Conservation (phyloP, 306 rosid species). For the Heteromeles arbutifolia region DNA sequence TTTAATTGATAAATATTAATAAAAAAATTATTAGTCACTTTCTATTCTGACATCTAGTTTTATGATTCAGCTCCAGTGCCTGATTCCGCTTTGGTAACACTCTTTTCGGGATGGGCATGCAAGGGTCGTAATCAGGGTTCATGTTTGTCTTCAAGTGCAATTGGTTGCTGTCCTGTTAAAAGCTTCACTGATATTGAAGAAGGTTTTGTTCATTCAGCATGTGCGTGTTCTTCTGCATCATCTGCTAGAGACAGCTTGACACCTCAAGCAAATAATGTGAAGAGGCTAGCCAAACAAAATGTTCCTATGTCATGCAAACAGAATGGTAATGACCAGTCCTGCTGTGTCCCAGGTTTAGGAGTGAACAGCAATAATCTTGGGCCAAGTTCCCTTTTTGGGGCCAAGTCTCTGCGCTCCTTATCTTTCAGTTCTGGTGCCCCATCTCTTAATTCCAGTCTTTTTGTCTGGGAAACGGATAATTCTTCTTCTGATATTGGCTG, state of each 20-base stretch:
- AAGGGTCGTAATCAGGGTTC: slow-evolving; percentile 86
- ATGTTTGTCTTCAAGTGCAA: slow-evolving; percentile 69
- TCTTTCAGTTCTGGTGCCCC: slow-evolving; percentile 83
- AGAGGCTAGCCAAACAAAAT: slow-evolving; percentile 56
- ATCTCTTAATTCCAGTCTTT: slow-evolving; percentile 90
- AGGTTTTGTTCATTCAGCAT: slow-evolving; percentile 37
- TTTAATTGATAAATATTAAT: not conserved
- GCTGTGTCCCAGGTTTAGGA: slow-evolving; percentile 93
- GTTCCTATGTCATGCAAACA: slow-evolving; percentile 32
- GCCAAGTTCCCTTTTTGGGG: slow-evolving; percentile 57
- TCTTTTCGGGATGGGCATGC: slow-evolving; percentile 98
- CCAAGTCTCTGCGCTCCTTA: slow-evolving; percentile 82
- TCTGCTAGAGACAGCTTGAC: slow-evolving; percentile 46
- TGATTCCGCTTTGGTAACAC: slow-evolving; percentile 89
- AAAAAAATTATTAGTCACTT: not conserved
- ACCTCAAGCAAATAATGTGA: slow-evolving; percentile 40
- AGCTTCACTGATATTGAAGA: slow-evolving; percentile 68
- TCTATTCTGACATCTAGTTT: slow-evolving; percentile 33
- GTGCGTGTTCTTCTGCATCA: slow-evolving; percentile 48
- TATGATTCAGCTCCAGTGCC: slow-evolving; percentile 72
- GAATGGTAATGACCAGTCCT: slow-evolving; percentile 55
- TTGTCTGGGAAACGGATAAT: slow-evolving; percentile 82
- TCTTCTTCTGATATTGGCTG: slow-evolving; percentile 51
- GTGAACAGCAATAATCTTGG: slow-evolving; percentile 84
- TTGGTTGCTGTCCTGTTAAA: slow-evolving; percentile 76